These are phyloP conservation scores for Platismatia glauca DNA, from an alignment of 495 filamentous ascomycete genomes.

Conservation along the genomic window DNA sequence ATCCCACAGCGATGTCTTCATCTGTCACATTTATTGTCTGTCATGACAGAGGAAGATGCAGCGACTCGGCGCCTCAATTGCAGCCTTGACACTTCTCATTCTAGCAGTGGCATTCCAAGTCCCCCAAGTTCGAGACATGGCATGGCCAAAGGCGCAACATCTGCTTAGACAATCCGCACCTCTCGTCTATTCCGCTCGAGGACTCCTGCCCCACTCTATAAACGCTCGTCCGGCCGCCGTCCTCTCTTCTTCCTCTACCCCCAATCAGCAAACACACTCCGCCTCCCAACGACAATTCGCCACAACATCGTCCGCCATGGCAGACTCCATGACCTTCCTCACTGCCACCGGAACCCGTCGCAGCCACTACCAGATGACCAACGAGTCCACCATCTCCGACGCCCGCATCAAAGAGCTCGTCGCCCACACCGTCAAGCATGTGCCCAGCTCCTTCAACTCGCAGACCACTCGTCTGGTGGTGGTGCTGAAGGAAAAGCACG, in stretches of 20 bases:
- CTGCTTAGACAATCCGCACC: conserved; percentile 1
- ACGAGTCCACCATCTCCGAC: conserved; percentile 40
- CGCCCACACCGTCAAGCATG: conserved; percentile 37
- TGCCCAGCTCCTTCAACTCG: conserved; percentile 48
- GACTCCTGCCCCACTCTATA: conserved; percentile 6
- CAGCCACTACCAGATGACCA: conserved; percentile 41
- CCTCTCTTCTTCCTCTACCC: not conserved
- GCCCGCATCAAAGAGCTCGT: conserved; percentile 43
- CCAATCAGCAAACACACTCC: conserved; percentile 1
- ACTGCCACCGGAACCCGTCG: conserved; percentile 37
- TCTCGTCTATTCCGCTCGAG: not conserved
- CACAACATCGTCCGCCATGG: conserved; percentile 19
- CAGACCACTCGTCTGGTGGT: conserved; percentile 45
- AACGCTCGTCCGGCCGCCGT: not conserved
- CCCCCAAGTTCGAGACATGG: not conserved
- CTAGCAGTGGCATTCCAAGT: not conserved
- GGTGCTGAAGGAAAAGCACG: conserved; percentile 40
- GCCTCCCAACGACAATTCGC: conserved; percentile 2
- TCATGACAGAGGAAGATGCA: conserved; percentile 1
- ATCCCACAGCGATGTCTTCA: not conserved
- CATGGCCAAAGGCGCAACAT: not conserved
- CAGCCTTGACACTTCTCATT: not conserved
- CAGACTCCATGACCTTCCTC: conserved; percentile 32
- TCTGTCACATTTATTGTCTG: no score
- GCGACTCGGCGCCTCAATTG: not conserved